Conservation (phyloP, 257 asterid species). For the Solanum phureja region DNA sequence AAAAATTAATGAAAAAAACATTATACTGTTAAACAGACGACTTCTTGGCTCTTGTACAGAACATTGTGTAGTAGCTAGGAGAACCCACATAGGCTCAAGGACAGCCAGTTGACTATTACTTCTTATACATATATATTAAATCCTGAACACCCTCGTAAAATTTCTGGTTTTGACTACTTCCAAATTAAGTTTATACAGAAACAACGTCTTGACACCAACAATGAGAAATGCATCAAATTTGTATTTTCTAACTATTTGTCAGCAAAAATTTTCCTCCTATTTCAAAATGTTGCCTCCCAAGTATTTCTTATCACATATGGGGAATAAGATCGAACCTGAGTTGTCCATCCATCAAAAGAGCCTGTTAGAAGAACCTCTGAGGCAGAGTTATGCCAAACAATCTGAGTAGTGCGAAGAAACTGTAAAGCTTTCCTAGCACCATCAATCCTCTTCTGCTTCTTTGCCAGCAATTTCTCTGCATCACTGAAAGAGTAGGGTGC, state of each 20-base stretch:
- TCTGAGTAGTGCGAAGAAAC: conserved; percentile 49
- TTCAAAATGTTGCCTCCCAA: too few relatives aligned
- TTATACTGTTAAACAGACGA: not conserved
- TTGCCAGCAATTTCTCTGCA: conserved; percentile 38
- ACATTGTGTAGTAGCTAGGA: not conserved
- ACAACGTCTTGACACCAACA: not conserved
- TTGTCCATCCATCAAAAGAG: conserved; percentile 95
- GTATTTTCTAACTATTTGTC: not conserved
- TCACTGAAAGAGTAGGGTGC: conserved; percentile 37
- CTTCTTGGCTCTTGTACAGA: not conserved
- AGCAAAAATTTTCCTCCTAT: not conserved
- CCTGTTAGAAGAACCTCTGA: conserved; percentile 72
- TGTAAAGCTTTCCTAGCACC: conserved; percentile 47
- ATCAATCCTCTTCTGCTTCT: conserved; percentile 52
- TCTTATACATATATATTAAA: not conserved
- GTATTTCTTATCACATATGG: not conserved
- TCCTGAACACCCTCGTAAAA: not conserved
- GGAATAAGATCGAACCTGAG: conserved; percentile 46
- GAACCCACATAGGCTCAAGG: not conserved
- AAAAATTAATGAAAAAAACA: not conserved
- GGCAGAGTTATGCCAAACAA: conserved; percentile 73
- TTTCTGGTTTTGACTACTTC: not conserved
- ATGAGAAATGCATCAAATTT: not conserved
- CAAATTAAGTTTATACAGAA: not conserved
- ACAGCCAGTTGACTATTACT: not conserved